These are phyloP conservation scores for Passiflora organensis DNA, from an alignment of 345 rosid genomes.

Conservation along the genomic window DNA sequence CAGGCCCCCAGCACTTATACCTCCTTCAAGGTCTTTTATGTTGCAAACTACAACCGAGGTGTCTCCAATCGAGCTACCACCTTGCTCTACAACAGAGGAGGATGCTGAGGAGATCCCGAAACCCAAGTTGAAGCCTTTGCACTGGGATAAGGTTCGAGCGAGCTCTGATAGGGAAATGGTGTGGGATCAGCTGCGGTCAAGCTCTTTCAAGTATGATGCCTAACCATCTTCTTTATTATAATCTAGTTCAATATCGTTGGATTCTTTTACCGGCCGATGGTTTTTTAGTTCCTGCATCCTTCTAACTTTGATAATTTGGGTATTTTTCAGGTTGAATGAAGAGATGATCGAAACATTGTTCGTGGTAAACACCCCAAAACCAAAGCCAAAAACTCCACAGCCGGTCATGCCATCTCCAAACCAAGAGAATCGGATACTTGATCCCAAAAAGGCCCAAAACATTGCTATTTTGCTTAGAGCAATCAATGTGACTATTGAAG, in stretches of 20 bases:
- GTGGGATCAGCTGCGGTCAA: conserved; percentile 77
- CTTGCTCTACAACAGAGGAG: conserved; percentile 28
- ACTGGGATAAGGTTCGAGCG: conserved; percentile 96
- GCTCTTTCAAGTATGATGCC: conserved; percentile 81
- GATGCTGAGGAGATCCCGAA: conserved; percentile 40
- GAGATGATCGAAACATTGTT: conserved; percentile 86
- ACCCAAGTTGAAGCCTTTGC: conserved; percentile 77
- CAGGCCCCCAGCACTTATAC: conserved; percentile 51
- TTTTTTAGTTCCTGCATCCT: too few species aligned
- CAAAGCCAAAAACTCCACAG: conserved; percentile 54
- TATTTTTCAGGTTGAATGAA: conserved; percentile 69
- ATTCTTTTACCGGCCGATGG: too few species aligned
- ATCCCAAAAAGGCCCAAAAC: conserved; percentile 94
- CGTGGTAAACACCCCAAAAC: conserved; percentile 52
- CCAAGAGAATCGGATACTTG: conserved; percentile 82
- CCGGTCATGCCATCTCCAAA: conserved; percentile 45
- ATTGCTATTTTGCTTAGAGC: conserved; percentile 89
- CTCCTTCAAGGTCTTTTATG: conserved; percentile 65
- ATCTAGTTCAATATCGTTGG: too few species aligned
- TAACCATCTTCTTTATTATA: too few species aligned
- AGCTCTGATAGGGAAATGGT: conserved; percentile 98
- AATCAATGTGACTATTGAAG: conserved; percentile 85
- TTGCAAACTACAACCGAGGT: conserved; percentile 32
- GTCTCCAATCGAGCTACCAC: conserved; percentile 42
- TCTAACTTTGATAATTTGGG: conserved; percentile 6